Evolutionary conservation across 441 rosid genomes (phyloP).

Genomic region (Corymbia citriodora): DNA sequence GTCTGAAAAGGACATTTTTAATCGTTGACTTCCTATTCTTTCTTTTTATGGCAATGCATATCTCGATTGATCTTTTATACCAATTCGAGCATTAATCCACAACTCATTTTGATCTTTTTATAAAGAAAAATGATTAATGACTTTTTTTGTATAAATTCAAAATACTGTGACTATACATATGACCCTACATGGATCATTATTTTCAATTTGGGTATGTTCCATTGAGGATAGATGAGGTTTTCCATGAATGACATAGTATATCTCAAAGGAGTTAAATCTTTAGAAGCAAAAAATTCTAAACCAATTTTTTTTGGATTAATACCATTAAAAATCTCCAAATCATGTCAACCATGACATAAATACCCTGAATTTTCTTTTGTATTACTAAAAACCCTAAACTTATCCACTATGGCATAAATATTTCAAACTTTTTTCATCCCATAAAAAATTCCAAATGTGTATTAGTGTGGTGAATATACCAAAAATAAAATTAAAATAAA

Average conservation of each 20-base stretch:
- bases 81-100: background rate
- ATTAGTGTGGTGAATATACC: too few relatives aligned
- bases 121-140: accelerated
- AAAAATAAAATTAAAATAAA: too few relatives aligned
- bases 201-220: background rate
- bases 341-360: too few relatives aligned
- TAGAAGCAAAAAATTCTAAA: background rate
- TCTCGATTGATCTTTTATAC: background rate
- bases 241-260: background rate
- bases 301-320: background rate
- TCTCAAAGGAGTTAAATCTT: background rate
- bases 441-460: too few relatives aligned
- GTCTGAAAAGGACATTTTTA: background rate
- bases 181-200: background rate
- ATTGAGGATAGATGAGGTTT: accelerated
- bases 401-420: too few relatives aligned
- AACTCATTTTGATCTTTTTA: background rate
- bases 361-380: too few relatives aligned
- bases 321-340: too few relatives aligned
- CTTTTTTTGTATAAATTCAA: background rate
- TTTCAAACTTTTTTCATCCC: too few relatives aligned
- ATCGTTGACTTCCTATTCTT: background rate
- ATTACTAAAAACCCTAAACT: too few relatives aligned
- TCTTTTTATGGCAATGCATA: background rate
- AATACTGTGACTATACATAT: background rate